Evolutionary conservation across 805 yeast species (phyloP), one percentile per base, ranked within the genome.

Genomic region (Candida boleticola): DNA sequence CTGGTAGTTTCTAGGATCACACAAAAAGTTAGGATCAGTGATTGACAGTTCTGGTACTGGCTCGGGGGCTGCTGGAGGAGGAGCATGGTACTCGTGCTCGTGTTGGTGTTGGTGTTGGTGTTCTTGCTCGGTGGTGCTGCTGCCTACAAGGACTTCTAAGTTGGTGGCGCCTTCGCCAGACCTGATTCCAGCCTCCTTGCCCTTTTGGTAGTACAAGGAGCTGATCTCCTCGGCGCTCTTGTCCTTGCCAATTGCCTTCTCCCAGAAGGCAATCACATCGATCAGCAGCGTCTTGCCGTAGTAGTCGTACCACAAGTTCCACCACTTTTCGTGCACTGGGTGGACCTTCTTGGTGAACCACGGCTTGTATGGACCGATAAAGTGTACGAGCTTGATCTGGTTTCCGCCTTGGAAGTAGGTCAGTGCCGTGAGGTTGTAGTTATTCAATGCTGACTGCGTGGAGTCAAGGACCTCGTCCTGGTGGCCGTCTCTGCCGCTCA

Each of bases 361-460:
- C 0, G 87, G 87, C 51, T 82, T 82, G 11, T 53, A 50, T 3
- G 74, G 64, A 0, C 92, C 92, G 47, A 85, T 84, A 53, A 76
- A 85, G 58, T 85, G 93, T 6, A 83, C 63, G 33, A 81, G 60
- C 37, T 77, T 80, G 33, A 79, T 70, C 43, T 59, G 58, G 6
- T 50, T 40, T 6, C 39, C 37, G 27, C 41, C 47, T 13, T 46
- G 44, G 20, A 48, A 43, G 44, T 49, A 50, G 4, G 36, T 39
- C 16, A 48, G 30, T 1, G 64, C 65, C 16, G 62, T 46, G 11
- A 50, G 36, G 11, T 46, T 47, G 43, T 61, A 60, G n/a, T 42
- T 20, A 17, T 26, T n/a, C 13, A 36, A 17, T 4, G 31, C 17
- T 16, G 23, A 13, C 17, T 36, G 4, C 7, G 39, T 36, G 10